phyloP scores from a whole-genome alignment of 495 filamentous ascomycete genomes.

The Podospora bellae-mahoneyi region DNA sequence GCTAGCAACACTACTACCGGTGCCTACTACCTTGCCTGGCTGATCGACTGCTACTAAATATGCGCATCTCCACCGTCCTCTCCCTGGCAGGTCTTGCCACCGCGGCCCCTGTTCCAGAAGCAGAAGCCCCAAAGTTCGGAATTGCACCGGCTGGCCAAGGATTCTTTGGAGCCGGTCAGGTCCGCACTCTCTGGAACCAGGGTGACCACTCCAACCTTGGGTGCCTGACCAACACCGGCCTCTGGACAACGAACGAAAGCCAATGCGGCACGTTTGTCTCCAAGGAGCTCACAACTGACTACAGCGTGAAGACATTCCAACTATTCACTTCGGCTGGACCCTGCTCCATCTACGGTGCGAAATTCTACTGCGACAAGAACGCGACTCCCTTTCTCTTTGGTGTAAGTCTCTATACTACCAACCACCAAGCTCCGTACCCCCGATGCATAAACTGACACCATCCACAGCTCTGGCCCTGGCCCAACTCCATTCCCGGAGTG shows the following conservation, averaged over 20 bases:
- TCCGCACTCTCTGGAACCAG: slow-evolving; percentile 23
- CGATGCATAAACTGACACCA: not conserved
- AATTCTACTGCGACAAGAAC: slow-evolving; percentile 17
- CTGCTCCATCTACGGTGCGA: slow-evolving; percentile 19
- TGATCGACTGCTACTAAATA: not conserved
- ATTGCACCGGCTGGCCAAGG: not conserved
- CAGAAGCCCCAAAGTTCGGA: not conserved
- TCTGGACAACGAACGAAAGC: slow-evolving; percentile 24
- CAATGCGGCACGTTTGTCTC: slow-evolving; percentile 23
- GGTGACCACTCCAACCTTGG: slow-evolving; percentile 27
- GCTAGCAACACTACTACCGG: not conserved
- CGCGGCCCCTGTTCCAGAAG: not conserved
- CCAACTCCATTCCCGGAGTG: slow-evolving; percentile 22
- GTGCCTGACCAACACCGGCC: slow-evolving; percentile 24
- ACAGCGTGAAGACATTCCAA: slow-evolving; percentile 5
- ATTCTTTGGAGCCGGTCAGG: slow-evolving; percentile 24
- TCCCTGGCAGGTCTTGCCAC: not conserved
- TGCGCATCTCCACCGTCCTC: slow-evolving; percentile 1
- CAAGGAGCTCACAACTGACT: not conserved
- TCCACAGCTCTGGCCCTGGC: slow-evolving; percentile 24
- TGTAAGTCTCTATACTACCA: slow-evolving; percentile 14
- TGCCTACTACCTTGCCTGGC: not conserved
- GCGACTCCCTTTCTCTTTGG: slow-evolving; percentile 18
- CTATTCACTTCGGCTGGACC: slow-evolving; percentile 14
- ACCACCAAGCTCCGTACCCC: too few species aligned